A percentile compares a stretch with the other conserved stretches of the same genome.
Conservation (phyloP, 306 rosid genomes). For the Inga oerstediana region DNA sequence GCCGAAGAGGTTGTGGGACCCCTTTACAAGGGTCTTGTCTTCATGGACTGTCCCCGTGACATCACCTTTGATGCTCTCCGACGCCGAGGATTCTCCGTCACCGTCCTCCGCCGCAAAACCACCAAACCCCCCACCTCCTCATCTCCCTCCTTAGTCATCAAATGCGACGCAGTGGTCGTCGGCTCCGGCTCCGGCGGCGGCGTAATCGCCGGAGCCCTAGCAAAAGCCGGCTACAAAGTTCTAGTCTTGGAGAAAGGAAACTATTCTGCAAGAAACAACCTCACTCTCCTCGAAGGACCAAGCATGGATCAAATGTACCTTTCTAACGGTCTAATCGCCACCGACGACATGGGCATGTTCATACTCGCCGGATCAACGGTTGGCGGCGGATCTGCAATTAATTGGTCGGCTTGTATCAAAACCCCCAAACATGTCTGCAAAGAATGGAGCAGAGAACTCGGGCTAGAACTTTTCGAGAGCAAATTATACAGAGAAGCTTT, state of each 20-base stretch:
- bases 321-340: conserved; percentile 60
- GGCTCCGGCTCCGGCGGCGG: conserved; percentile 94
- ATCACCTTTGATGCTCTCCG: conserved; percentile 46
- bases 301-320: conserved; percentile 77
- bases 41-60: conserved; percentile 47
- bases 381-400: conserved; percentile 85
- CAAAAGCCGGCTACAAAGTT: conserved; percentile 77
- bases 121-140: conserved; percentile 25
- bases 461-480: conserved; percentile 65
- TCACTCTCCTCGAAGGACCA: conserved; percentile 81
- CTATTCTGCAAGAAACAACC: conserved; percentile 72
- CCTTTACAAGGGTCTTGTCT: conserved; percentile 60
- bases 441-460: conserved; percentile 61
- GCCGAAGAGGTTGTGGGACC: conserved; percentile 60
- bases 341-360: conserved; percentile 56
- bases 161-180: conserved; percentile 75
- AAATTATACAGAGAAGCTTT: conserved; percentile 64
- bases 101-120: conserved; percentile 34
- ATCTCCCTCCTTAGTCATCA: conserved; percentile 57
- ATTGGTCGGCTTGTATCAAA: conserved; percentile 70
- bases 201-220: conserved; percentile 71
- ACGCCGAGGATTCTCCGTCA: conserved; percentile 49
- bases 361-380: conserved; percentile 77
- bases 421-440: conserved; percentile 67
- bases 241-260: conserved; percentile 76